phyloP scores from a whole-genome alignment of 306 rosid genomes.

The Rosa chinensis region DNA sequence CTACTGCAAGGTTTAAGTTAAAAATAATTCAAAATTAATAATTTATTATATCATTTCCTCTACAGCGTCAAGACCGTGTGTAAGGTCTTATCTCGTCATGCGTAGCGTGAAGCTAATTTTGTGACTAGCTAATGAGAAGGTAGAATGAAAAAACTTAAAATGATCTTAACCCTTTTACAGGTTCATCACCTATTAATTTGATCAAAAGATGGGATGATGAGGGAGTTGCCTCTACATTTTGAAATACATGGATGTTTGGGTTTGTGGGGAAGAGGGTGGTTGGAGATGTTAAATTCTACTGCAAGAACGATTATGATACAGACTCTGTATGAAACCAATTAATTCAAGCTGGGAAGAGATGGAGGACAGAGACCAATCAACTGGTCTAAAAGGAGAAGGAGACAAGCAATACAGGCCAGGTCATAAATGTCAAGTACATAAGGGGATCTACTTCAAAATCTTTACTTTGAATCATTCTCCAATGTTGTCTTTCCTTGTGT shows the following conservation, averaged over 20 bases:
- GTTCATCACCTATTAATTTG: neutral
- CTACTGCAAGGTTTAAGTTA: too few species aligned
- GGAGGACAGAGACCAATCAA: conserved; percentile 6
- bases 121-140: too few species aligned
- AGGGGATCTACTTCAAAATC: conserved; percentile 4
- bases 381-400: neutral
- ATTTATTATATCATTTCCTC: too few species aligned
- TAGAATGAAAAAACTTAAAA: too few species aligned
- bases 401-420: neutral
- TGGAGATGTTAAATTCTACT: neutral
- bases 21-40: too few species aligned
- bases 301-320: neutral
- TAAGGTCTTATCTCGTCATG: too few species aligned
- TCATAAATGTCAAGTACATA: conserved; percentile 4
- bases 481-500: conserved; percentile 6
- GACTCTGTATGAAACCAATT: neutral
- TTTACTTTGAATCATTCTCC: conserved; percentile 6
- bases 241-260: neutral
- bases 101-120: too few species aligned
- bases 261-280: neutral
- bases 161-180: neutral
- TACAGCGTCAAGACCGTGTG: too few species aligned
- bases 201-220: neutral
- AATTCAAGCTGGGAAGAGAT: neutral
- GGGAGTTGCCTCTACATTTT: neutral